Evolutionary conservation across 2,329 filamentous ascomycete genomes (phyloP), one percentile per base, ranked within the genome.

Genomic region (Aspergillus udagawae): DNA sequence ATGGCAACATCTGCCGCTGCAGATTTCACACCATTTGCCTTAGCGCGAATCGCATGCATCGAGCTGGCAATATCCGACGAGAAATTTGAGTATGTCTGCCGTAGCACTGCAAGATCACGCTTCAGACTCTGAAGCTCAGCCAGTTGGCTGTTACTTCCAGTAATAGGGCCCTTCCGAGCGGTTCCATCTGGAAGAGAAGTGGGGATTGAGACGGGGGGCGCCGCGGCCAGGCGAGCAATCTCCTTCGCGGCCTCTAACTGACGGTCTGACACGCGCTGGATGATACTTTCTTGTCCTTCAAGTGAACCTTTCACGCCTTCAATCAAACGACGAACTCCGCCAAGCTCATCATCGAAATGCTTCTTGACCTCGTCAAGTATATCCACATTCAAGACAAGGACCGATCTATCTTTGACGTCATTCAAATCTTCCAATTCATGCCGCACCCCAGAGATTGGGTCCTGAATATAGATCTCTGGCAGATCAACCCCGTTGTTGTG

Each of bases 401-500:
- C 94, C 1, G 92, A 92, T 29, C 93, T 86, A 72, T 99, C 94
- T 75, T 96, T 97, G 67, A 99, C 90, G 70, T 99, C 94, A 20
- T 81, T 85, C 29, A 99, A 80, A 70, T 99, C 94, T 72, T 99
- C 94, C 25, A 99, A 79, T 76, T 99, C 94, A 72, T 99, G 93
- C 17, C 94, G 88, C n/a, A 99, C 90, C 0, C 94, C 94, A 8
- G 94, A 97, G 2, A 97, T 84, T 0, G 92, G 89, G 71, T 99
- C 94, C 73, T 99, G 94, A 17, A 99, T 94, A 72, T 99, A 97
- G 17, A 99, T 97, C 67, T 99, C 94, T 0, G 94, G 94, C 49
- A 99, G 78, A 70, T 99, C 94, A 14, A 86, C 85, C 7, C 94
- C 94, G 67, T 97, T 95, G 59, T 91, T 89, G 66, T 97, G 92